A percentile compares a stretch with the other conserved stretches of the same genome.
Evolutionary conservation across 2,329 filamentous ascomycete genomes (phyloP).

Genomic region (Celoporthe dispersa): DNA sequence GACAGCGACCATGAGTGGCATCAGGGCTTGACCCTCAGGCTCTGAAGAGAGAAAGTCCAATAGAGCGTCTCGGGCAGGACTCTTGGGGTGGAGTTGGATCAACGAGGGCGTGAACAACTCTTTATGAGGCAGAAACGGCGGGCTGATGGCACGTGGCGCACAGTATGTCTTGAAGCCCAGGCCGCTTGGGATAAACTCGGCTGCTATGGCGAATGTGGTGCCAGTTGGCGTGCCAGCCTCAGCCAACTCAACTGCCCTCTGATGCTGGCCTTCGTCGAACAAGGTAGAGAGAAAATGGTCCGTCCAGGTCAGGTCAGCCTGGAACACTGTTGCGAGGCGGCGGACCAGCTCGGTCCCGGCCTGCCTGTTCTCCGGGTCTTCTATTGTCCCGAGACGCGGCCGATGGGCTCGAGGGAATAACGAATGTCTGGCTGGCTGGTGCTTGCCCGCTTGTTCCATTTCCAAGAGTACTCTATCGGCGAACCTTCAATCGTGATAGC

Average conservation of each 20-base stretch:
- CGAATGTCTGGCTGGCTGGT: conserved; percentile 2
- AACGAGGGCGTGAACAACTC: background rate
- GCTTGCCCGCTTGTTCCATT: background rate
- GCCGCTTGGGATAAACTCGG: background rate
- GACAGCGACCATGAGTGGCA: conserved; percentile 1
- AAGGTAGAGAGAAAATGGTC: conserved; percentile 2
- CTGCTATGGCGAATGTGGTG: background rate
- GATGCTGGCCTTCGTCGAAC: background rate
- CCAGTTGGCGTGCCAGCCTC: background rate
- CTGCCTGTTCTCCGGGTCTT: conserved; percentile 3
- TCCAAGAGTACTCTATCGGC: conserved; percentile 6
- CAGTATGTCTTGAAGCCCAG: conserved; percentile 3
- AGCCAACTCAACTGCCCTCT: background rate
- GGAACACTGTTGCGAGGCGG: background rate
- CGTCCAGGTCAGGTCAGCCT: conserved; percentile 4
- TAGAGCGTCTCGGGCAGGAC: background rate
- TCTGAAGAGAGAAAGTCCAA: background rate
- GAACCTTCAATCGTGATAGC: background rate
- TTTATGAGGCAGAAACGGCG: background rate
- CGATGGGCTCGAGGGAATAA: conserved; percentile 1
- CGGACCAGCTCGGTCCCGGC: background rate
- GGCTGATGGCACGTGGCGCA: background rate
- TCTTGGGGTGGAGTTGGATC: background rate
- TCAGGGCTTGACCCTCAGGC: background rate
- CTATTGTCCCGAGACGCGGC: background rate